Evolutionary conservation across 2,329 filamentous ascomycete genomes (phyloP), one percentile per base, ranked within the genome.

Genomic region (Curvularia spicifera): DNA sequence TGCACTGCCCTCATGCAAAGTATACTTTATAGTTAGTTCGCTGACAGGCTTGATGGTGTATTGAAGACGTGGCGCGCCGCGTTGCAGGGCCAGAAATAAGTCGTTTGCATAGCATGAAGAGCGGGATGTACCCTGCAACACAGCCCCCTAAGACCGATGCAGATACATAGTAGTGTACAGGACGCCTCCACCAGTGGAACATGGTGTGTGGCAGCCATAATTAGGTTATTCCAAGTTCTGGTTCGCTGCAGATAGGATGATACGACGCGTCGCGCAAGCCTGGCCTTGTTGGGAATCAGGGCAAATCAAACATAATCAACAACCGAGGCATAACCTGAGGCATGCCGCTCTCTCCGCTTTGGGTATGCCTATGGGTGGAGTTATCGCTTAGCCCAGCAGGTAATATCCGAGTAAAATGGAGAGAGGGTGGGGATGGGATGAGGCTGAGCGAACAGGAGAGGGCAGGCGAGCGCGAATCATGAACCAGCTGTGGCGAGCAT

Each of bases 211-310:
- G 57, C 49, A 49, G 42, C 40, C 31, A 56, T 44, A 22, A 44
- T 39, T 9, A 24, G 33, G 53, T 5, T 13, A 26, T 2, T 44
- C 33, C 31, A 53, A 9, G 15, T 10, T 43, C 28, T 51, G 46
- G 43, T 48, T 50, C 45, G 45, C 46, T 40, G 43, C 18, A 53
- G 54, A 57, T 57, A 48, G 50, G 40, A 24, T 42, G 29, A 57
- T 53, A 52, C 15, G 35, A 22, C 24, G 50, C 18, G n/a, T 29
- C 29, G 28, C 24, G 28, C 49, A 20, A 49, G 40, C 44, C n/a
- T 48, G 37, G 37, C 18, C 37, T n/a, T 51, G 37, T 15, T 39
- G n/a, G 33, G 31, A 54, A 57, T 53, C 18, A 22, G 13, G 5
- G 29, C 31, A 12, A 33, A 33, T 10, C 31, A 33, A 33, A 33